Conservation (phyloP, 2,329 filamentous ascomycete genomes). For the Arachnomyces sp. region DNA sequence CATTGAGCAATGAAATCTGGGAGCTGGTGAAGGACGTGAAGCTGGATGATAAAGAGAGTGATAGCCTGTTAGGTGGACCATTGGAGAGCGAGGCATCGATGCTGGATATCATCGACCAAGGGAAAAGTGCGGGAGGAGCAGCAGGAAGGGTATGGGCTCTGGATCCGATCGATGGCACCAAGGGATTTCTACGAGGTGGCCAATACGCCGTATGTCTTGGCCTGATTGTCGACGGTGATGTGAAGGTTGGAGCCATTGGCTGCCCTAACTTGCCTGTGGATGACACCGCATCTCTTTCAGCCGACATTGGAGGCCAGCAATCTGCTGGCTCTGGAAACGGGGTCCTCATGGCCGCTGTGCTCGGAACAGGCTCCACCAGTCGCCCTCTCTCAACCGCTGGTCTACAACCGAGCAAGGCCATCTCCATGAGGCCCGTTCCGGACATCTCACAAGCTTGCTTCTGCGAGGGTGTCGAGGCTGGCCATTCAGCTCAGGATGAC, state of each 20-base stretch:
- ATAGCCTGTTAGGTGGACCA: constrained; percentile 62
- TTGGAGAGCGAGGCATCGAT: constrained; percentile 57
- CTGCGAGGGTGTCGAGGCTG: constrained; percentile 93
- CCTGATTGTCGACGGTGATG: constrained; percentile 84
- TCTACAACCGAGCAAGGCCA: constrained; percentile 48
- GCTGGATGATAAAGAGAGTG: constrained; percentile 59
- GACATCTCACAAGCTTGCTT: constrained; percentile 78
- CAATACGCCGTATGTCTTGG: constrained; percentile 95
- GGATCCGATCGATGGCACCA: constrained; percentile 95
- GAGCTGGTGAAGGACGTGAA: constrained; percentile 66
- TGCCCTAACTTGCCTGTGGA: constrained; percentile 92
- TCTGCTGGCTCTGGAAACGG: constrained; percentile 69
- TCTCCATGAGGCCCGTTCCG: constrained; percentile 69
- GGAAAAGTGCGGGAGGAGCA: constrained; percentile 36
- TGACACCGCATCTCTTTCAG: constrained; percentile 62
- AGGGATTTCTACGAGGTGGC: constrained; percentile 90
- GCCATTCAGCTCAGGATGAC: constrained; percentile 82
- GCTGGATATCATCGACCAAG: constrained; percentile 52
- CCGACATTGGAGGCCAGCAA: constrained; percentile 66
- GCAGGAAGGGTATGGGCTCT: constrained; percentile 76
- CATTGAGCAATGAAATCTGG: constrained; percentile 73
- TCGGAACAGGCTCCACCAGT: constrained; percentile 72
- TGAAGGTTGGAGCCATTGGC: constrained; percentile 88
- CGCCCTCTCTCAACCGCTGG: constrained; percentile 56
- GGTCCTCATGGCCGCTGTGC: constrained; percentile 79